phyloP scores from a whole-genome alignment of 345 rosid species.

The Arabidopsis arenosa region DNA sequence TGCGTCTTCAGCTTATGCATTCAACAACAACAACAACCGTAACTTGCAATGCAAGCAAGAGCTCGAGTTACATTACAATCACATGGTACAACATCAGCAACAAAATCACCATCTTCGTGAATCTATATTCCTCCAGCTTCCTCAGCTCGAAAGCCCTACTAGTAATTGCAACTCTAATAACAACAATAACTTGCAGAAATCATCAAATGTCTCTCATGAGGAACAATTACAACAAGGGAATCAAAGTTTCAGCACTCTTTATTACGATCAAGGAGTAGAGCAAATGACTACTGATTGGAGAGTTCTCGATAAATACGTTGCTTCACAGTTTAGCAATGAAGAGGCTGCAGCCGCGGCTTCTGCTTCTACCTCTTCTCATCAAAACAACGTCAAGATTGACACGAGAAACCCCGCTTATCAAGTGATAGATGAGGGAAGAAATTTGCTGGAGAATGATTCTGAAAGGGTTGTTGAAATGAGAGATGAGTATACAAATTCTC shows the following conservation, averaged over 20 bases:
- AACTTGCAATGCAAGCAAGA: slow-evolving; percentile 69
- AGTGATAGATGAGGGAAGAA: slow-evolving; percentile 48
- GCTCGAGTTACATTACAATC: slow-evolving; percentile 61
- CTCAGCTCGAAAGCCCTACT: slow-evolving; percentile 75
- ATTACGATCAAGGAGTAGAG: slow-evolving; percentile 60
- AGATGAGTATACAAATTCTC: slow-evolving; percentile 51
- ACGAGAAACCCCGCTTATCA: slow-evolving; percentile 41
- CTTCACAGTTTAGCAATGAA: slow-evolving; percentile 88
- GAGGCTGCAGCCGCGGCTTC: slow-evolving; percentile 45
- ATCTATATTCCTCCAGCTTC: slow-evolving; percentile 70
- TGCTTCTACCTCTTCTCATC: slow-evolving; percentile 16
- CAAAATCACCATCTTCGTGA: slow-evolving; percentile 54
- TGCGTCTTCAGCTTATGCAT: slow-evolving; percentile 44
- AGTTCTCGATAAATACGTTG: slow-evolving; percentile 86
- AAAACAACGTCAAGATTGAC: slow-evolving; percentile 12
- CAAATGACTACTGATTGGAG: slow-evolving; percentile 90
- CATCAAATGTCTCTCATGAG: slow-evolving; percentile 58
- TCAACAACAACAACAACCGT: slow-evolving; percentile 17
- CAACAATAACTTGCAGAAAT: slow-evolving; percentile 51
- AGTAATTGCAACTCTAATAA: slow-evolving; percentile 48
- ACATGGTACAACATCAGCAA: slow-evolving; percentile 56
- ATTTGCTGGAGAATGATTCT: slow-evolving; percentile 45
- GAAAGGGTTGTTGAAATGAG: slow-evolving; percentile 52
- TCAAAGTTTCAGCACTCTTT: slow-evolving; percentile 57
- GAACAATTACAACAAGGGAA: slow-evolving; percentile 51